These are phyloP conservation scores for Emergomyces orientalis DNA, from an alignment of 2,329 filamentous ascomycete genomes.

Conservation along the genomic window DNA sequence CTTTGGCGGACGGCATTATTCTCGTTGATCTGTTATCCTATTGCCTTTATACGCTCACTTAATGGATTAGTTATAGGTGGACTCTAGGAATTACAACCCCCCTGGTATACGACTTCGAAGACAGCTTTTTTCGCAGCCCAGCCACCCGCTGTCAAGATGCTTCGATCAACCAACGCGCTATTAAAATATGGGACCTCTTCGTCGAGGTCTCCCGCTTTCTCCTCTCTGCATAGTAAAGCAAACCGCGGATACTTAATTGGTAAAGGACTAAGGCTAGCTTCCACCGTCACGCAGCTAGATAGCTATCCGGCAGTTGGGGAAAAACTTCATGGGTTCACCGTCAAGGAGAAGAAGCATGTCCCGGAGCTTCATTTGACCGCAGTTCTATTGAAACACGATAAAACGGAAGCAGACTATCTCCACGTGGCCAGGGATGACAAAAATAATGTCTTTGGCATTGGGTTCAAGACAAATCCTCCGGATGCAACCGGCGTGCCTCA, in stretches of 20 bases:
- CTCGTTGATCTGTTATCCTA: background rate
- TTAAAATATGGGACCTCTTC: conserved; percentile 3
- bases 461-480: conserved; percentile 97
- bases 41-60: background rate
- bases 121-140: background rate
- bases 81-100: background rate
- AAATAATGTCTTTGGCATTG: conserved; percentile 99
- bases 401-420: conserved; percentile 90
- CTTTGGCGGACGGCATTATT: background rate
- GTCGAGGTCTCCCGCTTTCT: conserved; percentile 1
- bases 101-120: background rate
- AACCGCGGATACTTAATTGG: background rate
- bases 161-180: conserved; percentile 9
- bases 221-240: conserved; percentile 1
- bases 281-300: conserved; percentile 66
- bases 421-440: conserved; percentile 90
- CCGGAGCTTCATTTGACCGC: conserved; percentile 90
- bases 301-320: conserved; percentile 71
- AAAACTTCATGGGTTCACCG: conserved; percentile 85
- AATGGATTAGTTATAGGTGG: background rate
- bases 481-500: conserved; percentile 94
- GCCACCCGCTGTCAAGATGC: conserved; percentile 6
- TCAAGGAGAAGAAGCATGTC: conserved; percentile 81
- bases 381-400: conserved; percentile 81
- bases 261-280: conserved; percentile 20